These are phyloP conservation scores for Auriscalpium vulgare DNA, from an alignment of 768 basidiomycete genomes.

Conservation along the genomic window DNA sequence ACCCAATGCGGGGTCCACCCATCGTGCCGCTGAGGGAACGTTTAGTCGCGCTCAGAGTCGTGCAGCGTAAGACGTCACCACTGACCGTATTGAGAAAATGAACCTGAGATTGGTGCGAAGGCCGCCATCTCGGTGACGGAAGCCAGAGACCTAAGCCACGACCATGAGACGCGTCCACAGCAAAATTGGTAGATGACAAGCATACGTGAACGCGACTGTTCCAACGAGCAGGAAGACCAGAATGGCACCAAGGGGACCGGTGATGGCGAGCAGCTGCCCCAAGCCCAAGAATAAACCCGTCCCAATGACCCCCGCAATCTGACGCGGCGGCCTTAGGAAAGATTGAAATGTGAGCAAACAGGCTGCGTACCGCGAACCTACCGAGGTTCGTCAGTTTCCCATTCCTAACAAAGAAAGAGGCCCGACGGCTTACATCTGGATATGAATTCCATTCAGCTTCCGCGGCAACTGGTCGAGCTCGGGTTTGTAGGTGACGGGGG, in stretches of 20 bases:
- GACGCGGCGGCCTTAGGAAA: too few species aligned
- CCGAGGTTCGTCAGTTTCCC: not conserved
- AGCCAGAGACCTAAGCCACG: constrained; percentile 18
- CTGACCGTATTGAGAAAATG: constrained; percentile 22
- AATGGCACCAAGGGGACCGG: constrained; percentile 23
- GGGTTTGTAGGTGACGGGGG: constrained; percentile 1
- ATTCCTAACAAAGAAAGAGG: not conserved
- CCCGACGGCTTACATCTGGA: constrained; percentile 10
- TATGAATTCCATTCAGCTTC: constrained; percentile 7
- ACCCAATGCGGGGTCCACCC: constrained; percentile 25
- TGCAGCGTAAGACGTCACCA: not conserved
- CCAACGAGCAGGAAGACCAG: constrained; percentile 22
- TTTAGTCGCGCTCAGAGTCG: not conserved
- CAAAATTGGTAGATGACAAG: not conserved
- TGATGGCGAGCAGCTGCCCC: constrained; percentile 20
- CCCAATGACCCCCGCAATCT: constrained; percentile 24
- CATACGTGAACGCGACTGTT: constrained; percentile 23
- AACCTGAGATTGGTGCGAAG: constrained; percentile 23
- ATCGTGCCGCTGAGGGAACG: constrained; percentile 20
- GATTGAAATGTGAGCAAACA: not conserved
- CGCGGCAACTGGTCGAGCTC: constrained; percentile 10
- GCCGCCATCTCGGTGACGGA: constrained; percentile 24
- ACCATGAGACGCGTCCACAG: constrained; percentile 1
- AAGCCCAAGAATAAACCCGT: constrained; percentile 26
- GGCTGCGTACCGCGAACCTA: constrained; percentile 10